Percentiles rank a stretch among this genome's conserved stretches.
phyloP scores from a whole-genome alignment of 1,284 basidiomycete species.

The Vanrija sp. region DNA sequence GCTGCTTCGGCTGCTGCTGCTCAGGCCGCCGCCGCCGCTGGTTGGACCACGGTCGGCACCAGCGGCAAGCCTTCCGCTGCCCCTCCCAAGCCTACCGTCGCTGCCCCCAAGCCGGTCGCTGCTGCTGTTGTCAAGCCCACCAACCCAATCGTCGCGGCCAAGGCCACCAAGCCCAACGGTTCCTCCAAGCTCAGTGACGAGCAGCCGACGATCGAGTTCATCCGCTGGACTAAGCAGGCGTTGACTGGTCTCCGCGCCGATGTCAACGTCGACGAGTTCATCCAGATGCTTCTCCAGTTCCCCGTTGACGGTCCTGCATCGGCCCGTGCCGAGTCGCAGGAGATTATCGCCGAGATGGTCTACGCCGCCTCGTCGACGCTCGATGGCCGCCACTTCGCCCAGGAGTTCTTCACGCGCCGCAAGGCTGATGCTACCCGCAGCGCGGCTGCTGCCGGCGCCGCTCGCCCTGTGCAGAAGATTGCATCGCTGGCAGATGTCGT shows the following conservation, averaged over 20 bases:
- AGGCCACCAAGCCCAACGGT: conserved; percentile 19
- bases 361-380: conserved; percentile 92
- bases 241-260: conserved; percentile 60
- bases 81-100: conserved; percentile 42
- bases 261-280: conserved; percentile 73
- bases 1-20: conserved; percentile 49
- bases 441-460: conserved; percentile 6
- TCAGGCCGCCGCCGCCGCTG: conserved; percentile 57
- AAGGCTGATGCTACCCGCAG: conserved; percentile 63
- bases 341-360: conserved; percentile 87
- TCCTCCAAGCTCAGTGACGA: conserved; percentile 49
- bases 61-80: conserved; percentile 60
- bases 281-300: conserved; percentile 84
- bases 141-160: conserved; percentile 14
- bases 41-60: conserved; percentile 82
- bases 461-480: conserved; percentile 11
- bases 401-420: conserved; percentile 80
- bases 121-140: conserved; percentile 24
- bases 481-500: conserved; percentile 58
- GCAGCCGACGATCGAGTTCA: conserved; percentile 77
- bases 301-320: conserved; percentile 78
- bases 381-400: conserved; percentile 88
- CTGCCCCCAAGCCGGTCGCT: conserved; percentile 27
- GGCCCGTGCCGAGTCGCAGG: conserved; percentile 56
- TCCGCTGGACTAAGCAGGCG: conserved; percentile 85